phyloP scores from a whole-genome alignment of 2,329 filamentous ascomycete species.

The Xylariaceae sp. region DNA sequence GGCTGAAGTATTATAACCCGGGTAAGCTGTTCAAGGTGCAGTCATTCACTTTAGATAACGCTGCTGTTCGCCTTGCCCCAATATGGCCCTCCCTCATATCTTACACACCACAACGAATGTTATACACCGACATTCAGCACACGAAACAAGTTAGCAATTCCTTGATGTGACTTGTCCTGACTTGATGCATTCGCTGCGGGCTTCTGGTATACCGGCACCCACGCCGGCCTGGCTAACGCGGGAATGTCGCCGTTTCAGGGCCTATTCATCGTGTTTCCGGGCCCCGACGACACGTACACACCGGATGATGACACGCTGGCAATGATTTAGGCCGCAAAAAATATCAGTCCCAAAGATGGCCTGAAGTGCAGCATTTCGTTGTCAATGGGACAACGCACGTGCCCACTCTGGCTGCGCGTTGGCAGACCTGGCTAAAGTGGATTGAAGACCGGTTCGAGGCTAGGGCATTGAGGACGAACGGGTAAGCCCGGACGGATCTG shows the following conservation, averaged over 20 bases:
- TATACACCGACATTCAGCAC: no score
- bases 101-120: conserved; percentile 49
- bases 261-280: conserved; percentile 43
- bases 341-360: neutral
- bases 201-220: conserved; percentile 26
- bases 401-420: conserved; percentile 24
- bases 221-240: conserved; percentile 29
- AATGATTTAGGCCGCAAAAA: conserved; percentile 19
- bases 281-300: conserved; percentile 30
- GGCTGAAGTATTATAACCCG: conserved; percentile 25
- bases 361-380: conserved; percentile 26
- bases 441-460: conserved; percentile 28
- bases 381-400: conserved; percentile 26
- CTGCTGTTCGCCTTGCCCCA: conserved; percentile 43
- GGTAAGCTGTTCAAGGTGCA: conserved; percentile 47
- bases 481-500: conserved; percentile 16
- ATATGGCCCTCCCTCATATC: conserved; percentile 50
- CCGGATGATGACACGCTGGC: conserved; percentile 15
- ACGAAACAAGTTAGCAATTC: no score
- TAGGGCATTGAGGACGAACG: conserved; percentile 5
- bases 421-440: conserved; percentile 29
- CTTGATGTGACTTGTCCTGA: no score
- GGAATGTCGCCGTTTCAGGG: conserved; percentile 39
- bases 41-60: conserved; percentile 41
- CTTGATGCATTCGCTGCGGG: no score